phyloP scores from a whole-genome alignment of 2,329 filamentous ascomycete genomes.

The Cercospora sp. region DNA sequence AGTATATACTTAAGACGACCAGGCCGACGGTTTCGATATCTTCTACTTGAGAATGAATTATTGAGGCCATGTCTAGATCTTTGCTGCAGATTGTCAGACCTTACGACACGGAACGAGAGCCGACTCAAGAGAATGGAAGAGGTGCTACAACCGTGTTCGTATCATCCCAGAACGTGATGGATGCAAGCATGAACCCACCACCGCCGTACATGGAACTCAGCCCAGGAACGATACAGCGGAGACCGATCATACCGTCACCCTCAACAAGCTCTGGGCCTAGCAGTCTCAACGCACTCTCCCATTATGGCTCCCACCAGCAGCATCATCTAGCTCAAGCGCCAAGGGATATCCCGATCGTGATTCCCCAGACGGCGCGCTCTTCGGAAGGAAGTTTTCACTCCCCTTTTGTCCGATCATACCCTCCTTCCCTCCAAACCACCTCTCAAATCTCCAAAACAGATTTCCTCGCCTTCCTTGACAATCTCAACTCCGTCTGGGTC shows the following conservation, averaged over 20 bases:
- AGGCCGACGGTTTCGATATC: background rate
- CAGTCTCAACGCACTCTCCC: background rate
- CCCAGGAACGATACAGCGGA: background rate
- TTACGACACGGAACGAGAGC: background rate
- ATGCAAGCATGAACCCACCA: background rate
- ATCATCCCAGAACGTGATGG: background rate
- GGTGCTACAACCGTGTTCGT: background rate
- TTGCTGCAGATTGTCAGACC: background rate
- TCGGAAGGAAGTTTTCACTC: background rate
- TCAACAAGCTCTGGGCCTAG: background rate
- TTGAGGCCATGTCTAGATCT: background rate
- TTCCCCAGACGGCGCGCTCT: background rate
- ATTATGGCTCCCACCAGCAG: background rate
- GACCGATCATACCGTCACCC: background rate
- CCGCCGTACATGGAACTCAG: background rate
- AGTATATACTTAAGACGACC: background rate
- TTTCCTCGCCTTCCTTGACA: constrained; percentile 35
- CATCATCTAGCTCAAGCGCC: background rate
- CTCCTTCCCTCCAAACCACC: background rate
- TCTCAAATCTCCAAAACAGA: constrained; percentile 17
- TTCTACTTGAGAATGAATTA: background rate
- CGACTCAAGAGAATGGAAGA: background rate
- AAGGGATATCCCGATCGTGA: background rate
- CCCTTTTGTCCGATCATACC: background rate
- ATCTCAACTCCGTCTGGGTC: constrained; percentile 35